Base-by-base conservation (phyloP, 805 yeast species). In the Saccharomycopsis malanga region DNA sequence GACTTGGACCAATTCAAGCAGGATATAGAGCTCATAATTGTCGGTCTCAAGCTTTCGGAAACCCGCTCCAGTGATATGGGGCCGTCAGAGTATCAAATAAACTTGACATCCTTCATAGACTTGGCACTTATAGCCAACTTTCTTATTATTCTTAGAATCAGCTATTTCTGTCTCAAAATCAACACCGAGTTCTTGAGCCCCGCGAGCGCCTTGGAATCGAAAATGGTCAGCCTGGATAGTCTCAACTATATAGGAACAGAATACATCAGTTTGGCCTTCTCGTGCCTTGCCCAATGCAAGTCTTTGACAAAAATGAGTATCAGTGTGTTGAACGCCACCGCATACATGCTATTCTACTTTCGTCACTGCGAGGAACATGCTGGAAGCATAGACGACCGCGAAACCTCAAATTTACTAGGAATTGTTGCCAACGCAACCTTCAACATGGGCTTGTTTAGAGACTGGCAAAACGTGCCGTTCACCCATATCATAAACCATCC, bases 11-110 rank as follows among this genome's bases (percentile, higher is more conserved):
- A 18, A 9, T 43, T 50, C 30, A 42, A 50, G 27, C 24, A 38
- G 17, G 54, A 50, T 39, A 17, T 50, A 20, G 54, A 50, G 34
- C 29, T 50, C 24, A 38, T 45, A n/a, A 27, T 50, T 41, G 39
- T 42, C 3, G 54, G 54, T 1, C 21, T 50, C 12, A 23, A 36
- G 20, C 9, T 10, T 32, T 6, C 9, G 18, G 36, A 32, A 5
- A 5, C 15, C 6, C 30, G 12, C 7, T 7, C 12, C 30, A 27
- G 12, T 27, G n/a, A n/a, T n/a, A n/a, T n/a, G n/a, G n/a, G n/a
- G n/a, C n/a, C n/a, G n/a, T 7, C 30, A 12, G 30, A 27, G 30
- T 43, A 34, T 27, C 15, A 12, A 9, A 23, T 43, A 4, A 34
- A 22, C n/a, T 35, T 43, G 17, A 43, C 34, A 5, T 25, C 41